Base-by-base conservation (phyloP, 805 yeast species). In the Diddensiella caesifluorescens region DNA sequence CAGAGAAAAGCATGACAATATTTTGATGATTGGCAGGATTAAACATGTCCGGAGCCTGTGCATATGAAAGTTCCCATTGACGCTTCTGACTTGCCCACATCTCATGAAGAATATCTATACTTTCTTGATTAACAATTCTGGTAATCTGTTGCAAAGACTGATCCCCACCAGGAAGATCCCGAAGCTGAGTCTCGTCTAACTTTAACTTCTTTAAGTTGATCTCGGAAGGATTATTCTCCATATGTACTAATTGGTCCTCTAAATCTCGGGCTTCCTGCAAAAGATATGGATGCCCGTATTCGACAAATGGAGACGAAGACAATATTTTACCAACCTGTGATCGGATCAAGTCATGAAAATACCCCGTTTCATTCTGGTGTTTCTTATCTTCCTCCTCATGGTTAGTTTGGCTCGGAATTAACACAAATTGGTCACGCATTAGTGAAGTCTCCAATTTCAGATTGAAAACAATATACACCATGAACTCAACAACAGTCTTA, bases 221-320 rank as follows among this genome's bases (percentile, higher is more conserved):
- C 39, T 43, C 44, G 39, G 39, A 45, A 7, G 38, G 34, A 12
- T 44, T 47, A 4, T 27, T 31, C 23, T 51, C 53, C 45, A 39
- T 43, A 39, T 40, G 48, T 1, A 54, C 65, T 22, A 56, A 55
- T 19, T 44, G 47, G 42, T 56, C 68, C 33, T 80, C 84, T 1
- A 81, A 59, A 10, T 64, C 66, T 35, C 86, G 64, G 0, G 81
- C 78, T 47, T 71, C 71, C 25, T 62, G 57, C 33, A 84, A 63
- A 7, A 82, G 67, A 39, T 72, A 69, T 0, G 98, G 98, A 3
- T 77, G 63, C 0, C 80, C 77, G 54, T 84, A 83, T 15, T 73
- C 68, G 0, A 89, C 89, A 39, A 88, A 76, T 0, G 98, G 97
- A 1, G 97, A 89, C 0, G 86, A 74, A 2, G 95, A 85, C 21